phyloP scores from a whole-genome alignment of 495 filamentous ascomycete species.

The Penicillium mononematosum region DNA sequence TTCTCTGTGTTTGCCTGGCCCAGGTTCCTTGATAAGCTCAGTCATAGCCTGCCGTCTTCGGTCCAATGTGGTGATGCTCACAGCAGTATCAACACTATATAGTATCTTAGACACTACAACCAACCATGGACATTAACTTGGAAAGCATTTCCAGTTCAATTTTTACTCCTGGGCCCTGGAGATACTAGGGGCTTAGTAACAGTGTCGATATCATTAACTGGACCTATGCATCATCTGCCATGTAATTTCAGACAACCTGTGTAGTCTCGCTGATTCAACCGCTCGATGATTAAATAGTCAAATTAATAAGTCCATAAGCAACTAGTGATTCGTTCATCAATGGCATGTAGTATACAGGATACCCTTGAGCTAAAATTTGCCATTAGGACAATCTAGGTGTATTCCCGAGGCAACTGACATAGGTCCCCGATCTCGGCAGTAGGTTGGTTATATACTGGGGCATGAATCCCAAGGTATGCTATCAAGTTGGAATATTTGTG shows the following conservation, averaged over 20 bases:
- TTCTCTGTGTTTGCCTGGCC: background rate
- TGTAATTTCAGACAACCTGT: background rate
- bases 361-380: background rate
- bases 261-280: background rate
- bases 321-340: background rate
- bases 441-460: background rate
- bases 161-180: too few relatives aligned
- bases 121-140: too few relatives aligned
- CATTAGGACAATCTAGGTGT: background rate
- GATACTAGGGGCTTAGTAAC: too few relatives aligned
- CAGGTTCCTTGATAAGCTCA: background rate
- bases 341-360: background rate
- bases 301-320: background rate
- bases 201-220: background rate
- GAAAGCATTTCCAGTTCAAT: too few relatives aligned
- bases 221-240: background rate
- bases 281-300: background rate
- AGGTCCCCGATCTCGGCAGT: too few relatives aligned
- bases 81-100: background rate
- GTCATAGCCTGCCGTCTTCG: background rate
- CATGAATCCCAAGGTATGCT: background rate
- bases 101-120: too few relatives aligned
- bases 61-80: background rate
- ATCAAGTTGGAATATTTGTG: background rate
- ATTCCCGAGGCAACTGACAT: background rate